phyloP scores from a whole-genome alignment of 2,329 filamentous ascomycete species.

The Gyromitra esculenta region DNA sequence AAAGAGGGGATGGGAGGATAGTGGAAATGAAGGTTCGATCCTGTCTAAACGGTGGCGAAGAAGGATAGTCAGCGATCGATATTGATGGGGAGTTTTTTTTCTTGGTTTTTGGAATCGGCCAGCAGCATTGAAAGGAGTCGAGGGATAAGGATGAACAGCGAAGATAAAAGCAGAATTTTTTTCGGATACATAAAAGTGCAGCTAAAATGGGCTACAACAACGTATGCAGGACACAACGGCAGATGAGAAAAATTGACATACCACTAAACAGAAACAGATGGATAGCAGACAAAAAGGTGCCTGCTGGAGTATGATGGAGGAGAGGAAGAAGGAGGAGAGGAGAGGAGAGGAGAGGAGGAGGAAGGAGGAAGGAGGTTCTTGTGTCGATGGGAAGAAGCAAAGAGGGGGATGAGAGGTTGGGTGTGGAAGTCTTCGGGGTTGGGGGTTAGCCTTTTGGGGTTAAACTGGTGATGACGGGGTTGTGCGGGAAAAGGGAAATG shows the following conservation, averaged over 20 bases:
- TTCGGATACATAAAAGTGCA: conserved; percentile 46
- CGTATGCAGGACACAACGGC: conserved; percentile 39
- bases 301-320: conserved; percentile 47
- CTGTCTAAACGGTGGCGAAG: conserved; percentile 52
- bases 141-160: conserved; percentile 49
- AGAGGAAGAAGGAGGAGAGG: conserved; percentile 54
- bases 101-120: conserved; percentile 49
- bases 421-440: conserved; percentile 52
- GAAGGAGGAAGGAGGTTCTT: conserved; percentile 52
- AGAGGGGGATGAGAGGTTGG: conserved; percentile 54
- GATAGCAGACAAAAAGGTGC: conserved; percentile 59
- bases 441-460: conserved; percentile 53
- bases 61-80: conserved; percentile 54
- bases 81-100: conserved; percentile 42
- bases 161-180: conserved; percentile 51
- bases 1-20: conserved; percentile 54
- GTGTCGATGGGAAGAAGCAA: conserved; percentile 48
- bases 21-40: conserved; percentile 58
- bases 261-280: conserved; percentile 51
- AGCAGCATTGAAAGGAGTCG: conserved; percentile 57
- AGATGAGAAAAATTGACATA: conserved; percentile 48
- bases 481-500: conserved; percentile 54
- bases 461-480: conserved; percentile 54
- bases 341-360: conserved; percentile 40
- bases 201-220: conserved; percentile 47